phyloP scores from a whole-genome alignment of 441 rosid genomes.

The Adansonia madagascariensis region DNA sequence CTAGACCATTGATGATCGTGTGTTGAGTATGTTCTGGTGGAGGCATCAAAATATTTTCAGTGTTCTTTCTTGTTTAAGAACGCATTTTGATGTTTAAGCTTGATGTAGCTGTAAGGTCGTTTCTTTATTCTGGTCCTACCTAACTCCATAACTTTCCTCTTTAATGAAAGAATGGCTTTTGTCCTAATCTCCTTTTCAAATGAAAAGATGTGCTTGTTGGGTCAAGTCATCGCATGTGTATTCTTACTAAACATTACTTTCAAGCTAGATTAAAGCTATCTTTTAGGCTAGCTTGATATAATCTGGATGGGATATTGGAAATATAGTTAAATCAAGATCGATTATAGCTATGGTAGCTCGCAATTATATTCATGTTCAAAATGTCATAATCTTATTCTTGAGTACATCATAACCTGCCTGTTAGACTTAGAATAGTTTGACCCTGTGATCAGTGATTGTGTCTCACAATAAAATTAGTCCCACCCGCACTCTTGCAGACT shows the following conservation, averaged over 20 bases:
- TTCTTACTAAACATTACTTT: neutral
- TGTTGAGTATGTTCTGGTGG: neutral
- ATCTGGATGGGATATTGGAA: neutral
- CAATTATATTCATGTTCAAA: neutral
- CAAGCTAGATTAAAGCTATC: neutral
- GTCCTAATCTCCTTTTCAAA: too few species aligned
- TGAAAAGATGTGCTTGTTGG: neutral
- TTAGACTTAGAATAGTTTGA: neutral
- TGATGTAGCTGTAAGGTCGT: constrained; percentile 2
- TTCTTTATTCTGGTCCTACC: neutral
- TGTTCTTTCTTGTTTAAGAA: neutral
- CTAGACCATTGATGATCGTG: too few species aligned
- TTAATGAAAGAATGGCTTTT: neutral
- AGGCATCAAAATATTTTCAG: neutral
- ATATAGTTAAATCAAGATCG: neutral
- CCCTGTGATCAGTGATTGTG: neutral
- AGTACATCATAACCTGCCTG: neutral
- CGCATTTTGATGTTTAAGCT: constrained; percentile 1
- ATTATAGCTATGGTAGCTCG: neutral
- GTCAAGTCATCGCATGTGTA: neutral
- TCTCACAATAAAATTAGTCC: neutral
- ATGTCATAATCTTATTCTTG: neutral
- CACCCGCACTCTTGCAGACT: neutral
- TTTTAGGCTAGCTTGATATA: neutral
- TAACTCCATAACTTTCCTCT: neutral